phyloP scores from a whole-genome alignment of 768 basidiomycete species.

The Termitomyces sp. region DNA sequence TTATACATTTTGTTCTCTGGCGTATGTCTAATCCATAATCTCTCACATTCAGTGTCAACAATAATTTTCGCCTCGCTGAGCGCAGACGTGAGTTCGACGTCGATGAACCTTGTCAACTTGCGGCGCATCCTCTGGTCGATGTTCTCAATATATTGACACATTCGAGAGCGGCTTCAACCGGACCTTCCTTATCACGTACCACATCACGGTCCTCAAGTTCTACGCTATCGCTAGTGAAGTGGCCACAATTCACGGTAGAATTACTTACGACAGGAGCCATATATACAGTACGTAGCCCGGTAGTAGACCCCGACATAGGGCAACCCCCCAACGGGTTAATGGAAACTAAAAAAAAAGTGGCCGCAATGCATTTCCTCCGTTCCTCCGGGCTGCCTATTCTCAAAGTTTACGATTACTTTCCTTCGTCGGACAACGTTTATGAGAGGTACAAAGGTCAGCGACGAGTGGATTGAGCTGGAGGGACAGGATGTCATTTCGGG shows the following conservation, averaged over 20 bases:
- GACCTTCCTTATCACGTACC: not conserved
- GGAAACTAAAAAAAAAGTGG: too few relatives aligned
- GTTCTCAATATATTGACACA: not conserved
- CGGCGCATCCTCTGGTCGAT: conserved; percentile 6
- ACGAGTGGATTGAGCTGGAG: too few relatives aligned
- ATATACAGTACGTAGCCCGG: too few relatives aligned
- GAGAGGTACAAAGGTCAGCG: too few relatives aligned
- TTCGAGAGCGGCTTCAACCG: not conserved
- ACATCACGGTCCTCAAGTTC: conserved; percentile 17
- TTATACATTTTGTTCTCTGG: conserved; percentile 16
- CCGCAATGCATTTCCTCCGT: conserved; percentile 19
- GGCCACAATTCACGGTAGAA: conserved; percentile 3
- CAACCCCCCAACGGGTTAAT: too few relatives aligned
- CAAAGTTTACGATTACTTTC: conserved; percentile 1
- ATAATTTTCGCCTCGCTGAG: conserved; percentile 11
- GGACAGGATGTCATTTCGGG: too few relatives aligned
- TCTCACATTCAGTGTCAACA: conserved; percentile 18
- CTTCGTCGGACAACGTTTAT: conserved; percentile 1
- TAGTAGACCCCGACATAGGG: too few relatives aligned
- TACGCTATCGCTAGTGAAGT: conserved; percentile 5
- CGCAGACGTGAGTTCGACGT: conserved; percentile 5
- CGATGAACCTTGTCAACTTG: conserved; percentile 6
- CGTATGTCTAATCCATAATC: conserved; percentile 14
- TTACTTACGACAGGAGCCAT: too few relatives aligned
- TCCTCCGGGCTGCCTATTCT: conserved; percentile 6